Base-by-base conservation (phyloP, 345 rosid genomes). In the Tarenaya hassleriana region DNA sequence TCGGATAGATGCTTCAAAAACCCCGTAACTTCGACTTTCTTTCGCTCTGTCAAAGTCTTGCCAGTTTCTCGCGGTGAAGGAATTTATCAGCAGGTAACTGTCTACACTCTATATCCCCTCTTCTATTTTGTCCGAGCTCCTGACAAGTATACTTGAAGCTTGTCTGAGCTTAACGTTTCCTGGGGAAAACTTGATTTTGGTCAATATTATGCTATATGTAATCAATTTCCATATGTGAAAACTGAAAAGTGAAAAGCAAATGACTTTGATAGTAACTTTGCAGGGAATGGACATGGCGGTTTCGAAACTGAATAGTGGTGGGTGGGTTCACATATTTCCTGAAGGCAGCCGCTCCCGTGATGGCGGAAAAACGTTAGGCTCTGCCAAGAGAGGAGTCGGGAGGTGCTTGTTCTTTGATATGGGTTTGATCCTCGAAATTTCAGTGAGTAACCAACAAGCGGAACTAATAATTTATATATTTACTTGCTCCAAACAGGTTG, bases 201-300 rank as follows among this genome's bases (percentile, higher is more conserved):
- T 51, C 12, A 24, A 35, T 35, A 29, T 7, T 40, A 24, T 24
- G 29, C 29, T 6, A 34, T 18, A 50, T 5, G 13, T 20, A 34
- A 34, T 56, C 20, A 3, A 51, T 35, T n/a, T 9, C 17, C n/a
- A 4, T 49, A 15, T 8, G 42, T 39, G 42, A n/a, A n/a, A n/a
- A n/a, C n/a, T n/a, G n/a, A n/a, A n/a, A n/a, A n/a, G n/a, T n/a
- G n/a, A 39, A 5, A 11, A 24, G 29, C 29, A 2, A 24, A 24
- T 24, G 29, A 7, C 3, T 39, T 39, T 12, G 16, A 14, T 41
- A 33, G 49, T 21, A 19, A 10, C 16, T 47, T 31, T 37, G 8
- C 66, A 92, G 98, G 97, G 98, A 12, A 88, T 92, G 98, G 97
- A 92, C 63, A 83, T 83, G 71, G 98, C 98, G 19, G 75, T 92